Percentiles rank a stretch among this genome's conserved stretches.
These are phyloP conservation scores for Neurospora sp. DNA, from an alignment of 495 filamentous ascomycete species.

Conservation along the genomic window DNA sequence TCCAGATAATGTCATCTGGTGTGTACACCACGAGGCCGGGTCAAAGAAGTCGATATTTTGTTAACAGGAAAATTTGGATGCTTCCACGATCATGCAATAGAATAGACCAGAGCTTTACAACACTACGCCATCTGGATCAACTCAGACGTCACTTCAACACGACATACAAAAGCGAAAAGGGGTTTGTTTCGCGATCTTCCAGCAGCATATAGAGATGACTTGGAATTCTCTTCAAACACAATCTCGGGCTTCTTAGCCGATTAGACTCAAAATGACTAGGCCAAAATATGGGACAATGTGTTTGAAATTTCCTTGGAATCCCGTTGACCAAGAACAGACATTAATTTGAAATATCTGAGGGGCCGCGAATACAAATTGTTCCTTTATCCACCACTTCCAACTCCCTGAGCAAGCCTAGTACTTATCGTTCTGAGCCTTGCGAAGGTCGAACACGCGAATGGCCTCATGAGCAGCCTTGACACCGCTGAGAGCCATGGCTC, in stretches of 20 bases:
- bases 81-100: background rate
- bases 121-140: no score
- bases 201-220: no score
- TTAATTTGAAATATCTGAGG: background rate
- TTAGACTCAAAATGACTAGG: background rate
- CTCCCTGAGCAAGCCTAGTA: background rate
- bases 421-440: constrained; percentile 48
- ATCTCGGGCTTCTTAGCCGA: no score
- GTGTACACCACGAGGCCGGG: background rate
- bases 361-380: background rate
- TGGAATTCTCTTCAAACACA: no score
- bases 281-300: background rate
- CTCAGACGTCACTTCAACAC: no score
- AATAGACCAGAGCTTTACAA: no score
- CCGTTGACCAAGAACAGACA: background rate
- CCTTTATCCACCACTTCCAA: background rate
- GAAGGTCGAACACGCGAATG: constrained; percentile 61
- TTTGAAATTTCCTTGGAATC: background rate
- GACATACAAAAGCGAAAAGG: no score
- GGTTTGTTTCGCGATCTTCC: no score
- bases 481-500: constrained; percentile 73
- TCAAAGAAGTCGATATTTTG: background rate
- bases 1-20: no score
- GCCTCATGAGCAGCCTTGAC: constrained; percentile 86
- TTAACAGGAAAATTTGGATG: background rate